Evolutionary conservation across 768 basidiomycete genomes (phyloP), one percentile per base, ranked within the genome.

Genomic region (Lentinula edodes): DNA sequence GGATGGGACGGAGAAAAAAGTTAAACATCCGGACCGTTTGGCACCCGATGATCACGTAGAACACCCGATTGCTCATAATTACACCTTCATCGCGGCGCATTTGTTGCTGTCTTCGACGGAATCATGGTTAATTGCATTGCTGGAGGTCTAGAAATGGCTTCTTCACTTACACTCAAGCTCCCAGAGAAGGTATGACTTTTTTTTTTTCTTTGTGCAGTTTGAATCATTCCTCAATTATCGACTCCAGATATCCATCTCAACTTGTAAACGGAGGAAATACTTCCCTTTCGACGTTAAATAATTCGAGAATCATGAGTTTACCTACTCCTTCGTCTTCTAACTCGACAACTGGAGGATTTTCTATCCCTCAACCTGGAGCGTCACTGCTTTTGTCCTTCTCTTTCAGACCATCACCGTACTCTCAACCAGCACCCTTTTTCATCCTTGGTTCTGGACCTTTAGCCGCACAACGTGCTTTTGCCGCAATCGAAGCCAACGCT

Each of bases 401-500:
- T 54, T 77, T 89, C 32, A 74, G 76, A 45, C 70, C 73, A n/a
- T 8, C 53, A 12, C 39, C 12, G n/a, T 20, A 56, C 54, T 32
- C 54, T 23, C 39, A 55, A 9, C n/a, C 38, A 15, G 10, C 46
- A 43, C 55, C 34, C 32, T 79, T 86, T 38, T 75, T 98, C 42
- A 82, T 98, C 48, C 66, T 98, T 45, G 95, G 96, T 2, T 83
- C 87, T 1, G 84, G 87, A n/a, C 67, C 82, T 2, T 82, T 98
- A 2, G 94, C 94, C 0, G 93, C 94, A 0, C 81, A 84, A n/a
- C 85, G 96, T 52, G 88, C 90, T 1, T 91, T 90, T 66, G 78
- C 89, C 16, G 86, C 91, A 1, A 80, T 96, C 39, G 92, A 95
- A 69, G 89, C 93, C 4, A 87, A 88, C 63, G 85, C 89, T 0